These are phyloP conservation scores for Oxyria digyna DNA, from an alignment of 148 eudicot species.

Conservation along the genomic window DNA sequence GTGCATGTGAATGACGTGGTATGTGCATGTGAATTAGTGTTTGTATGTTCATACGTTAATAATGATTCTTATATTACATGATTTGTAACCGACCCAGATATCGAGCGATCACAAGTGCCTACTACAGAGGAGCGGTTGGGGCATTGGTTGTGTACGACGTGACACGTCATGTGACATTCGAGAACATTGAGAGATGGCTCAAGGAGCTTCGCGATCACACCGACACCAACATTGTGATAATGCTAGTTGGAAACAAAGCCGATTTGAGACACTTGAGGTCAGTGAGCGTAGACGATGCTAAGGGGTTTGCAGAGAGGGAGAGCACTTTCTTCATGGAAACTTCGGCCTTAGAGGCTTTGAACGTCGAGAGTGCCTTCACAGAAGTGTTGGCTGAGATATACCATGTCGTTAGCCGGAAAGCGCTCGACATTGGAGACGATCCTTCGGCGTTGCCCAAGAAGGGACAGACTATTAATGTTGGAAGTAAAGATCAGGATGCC, in stretches of 20 bases:
- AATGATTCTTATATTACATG: neutral
- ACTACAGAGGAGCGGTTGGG: conserved; percentile 82
- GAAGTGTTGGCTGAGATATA: conserved; percentile 64
- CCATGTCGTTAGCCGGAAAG: conserved; percentile 61
- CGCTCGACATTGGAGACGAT: conserved; percentile 60
- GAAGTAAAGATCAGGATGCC: conserved; percentile 38
- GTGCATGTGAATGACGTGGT: too few species aligned
- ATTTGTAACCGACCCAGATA: conserved; percentile 37
- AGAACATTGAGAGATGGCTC: conserved; percentile 75
- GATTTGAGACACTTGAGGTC: conserved; percentile 81
- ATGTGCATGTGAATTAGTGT: too few species aligned
- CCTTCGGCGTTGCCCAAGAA: conserved; percentile 47
- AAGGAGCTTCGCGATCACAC: conserved; percentile 80
- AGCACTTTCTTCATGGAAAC: conserved; percentile 71
- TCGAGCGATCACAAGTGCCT: conserved; percentile 83
- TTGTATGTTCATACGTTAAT: too few species aligned
- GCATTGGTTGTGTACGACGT: conserved; percentile 76
- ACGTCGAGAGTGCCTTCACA: conserved; percentile 70
- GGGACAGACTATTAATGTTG: conserved; percentile 61
- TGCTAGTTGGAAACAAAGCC: conserved; percentile 83
- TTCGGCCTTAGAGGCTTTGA: conserved; percentile 65
- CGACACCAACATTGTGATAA: conserved; percentile 58
- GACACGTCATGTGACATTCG: conserved; percentile 64
- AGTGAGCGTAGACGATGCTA: conserved; percentile 42
- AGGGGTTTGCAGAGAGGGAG: conserved; percentile 49